Evolutionary conservation across 495 filamentous ascomycete genomes (phyloP).

Genomic region (Aspergillus wentii): DNA sequence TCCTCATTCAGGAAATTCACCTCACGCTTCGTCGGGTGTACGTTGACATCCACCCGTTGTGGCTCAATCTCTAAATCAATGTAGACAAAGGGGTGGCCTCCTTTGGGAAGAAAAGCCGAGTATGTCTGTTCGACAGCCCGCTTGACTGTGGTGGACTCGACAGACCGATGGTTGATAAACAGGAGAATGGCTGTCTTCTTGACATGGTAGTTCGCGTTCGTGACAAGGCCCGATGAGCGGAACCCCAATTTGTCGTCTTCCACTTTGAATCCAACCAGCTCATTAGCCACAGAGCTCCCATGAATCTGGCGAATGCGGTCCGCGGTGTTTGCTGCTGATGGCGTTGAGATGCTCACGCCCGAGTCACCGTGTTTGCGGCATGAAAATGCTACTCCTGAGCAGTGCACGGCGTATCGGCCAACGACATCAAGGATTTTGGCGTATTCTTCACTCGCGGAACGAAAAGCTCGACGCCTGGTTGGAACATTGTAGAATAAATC

Average conservation of each 20-base stretch:
- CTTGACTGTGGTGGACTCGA: conserved; percentile 86
- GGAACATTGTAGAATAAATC: conserved; percentile 97
- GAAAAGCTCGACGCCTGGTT: conserved; percentile 81
- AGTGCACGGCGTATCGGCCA: conserved; percentile 93
- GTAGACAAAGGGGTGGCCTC: conserved; percentile 91
- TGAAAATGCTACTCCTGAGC: conserved; percentile 82
- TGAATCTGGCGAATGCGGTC: conserved; percentile 91
- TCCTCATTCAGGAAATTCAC: conserved; percentile 99
- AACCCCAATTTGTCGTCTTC: conserved; percentile 79
- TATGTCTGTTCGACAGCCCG: conserved; percentile 92
- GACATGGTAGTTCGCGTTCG: conserved; percentile 93
- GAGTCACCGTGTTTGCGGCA: conserved; percentile 96
- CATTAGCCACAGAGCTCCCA: conserved; percentile 80
- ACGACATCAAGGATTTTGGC: conserved; percentile 96
- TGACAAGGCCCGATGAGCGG: conserved; percentile 73
- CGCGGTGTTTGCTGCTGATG: conserved; percentile 59
- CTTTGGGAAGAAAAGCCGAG: conserved; percentile 84
- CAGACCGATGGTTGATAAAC: conserved; percentile 97
- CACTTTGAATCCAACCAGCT: conserved; percentile 72
- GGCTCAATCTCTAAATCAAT: conserved; percentile 93
- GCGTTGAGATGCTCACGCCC: conserved; percentile 72
- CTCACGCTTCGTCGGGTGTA: conserved; percentile 96
- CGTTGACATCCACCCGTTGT: conserved; percentile 90
- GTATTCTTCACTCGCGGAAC: conserved; percentile 91
- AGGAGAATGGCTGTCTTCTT: conserved; percentile 86